Evolutionary conservation across 495 filamentous ascomycete genomes (phyloP).

Genomic region (Talaromyces adpressus): DNA sequence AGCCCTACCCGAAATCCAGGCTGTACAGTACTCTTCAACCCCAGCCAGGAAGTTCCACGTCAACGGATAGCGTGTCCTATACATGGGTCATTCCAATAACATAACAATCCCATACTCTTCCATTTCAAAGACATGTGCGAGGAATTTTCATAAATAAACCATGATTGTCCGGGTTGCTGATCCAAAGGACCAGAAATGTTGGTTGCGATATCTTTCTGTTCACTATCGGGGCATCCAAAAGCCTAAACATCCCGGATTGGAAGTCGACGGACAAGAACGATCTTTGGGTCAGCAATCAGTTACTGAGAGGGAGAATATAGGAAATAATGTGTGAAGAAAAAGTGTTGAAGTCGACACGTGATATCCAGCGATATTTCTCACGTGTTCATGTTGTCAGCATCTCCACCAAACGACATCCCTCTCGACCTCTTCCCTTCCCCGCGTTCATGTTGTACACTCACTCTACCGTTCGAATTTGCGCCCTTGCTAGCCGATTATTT

Average conservation of each 20-base stretch:
- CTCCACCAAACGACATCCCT: neutral
- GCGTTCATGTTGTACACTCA: neutral
- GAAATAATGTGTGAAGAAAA: neutral
- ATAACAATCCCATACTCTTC: neutral
- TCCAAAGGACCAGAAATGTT: neutral
- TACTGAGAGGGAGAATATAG: neutral
- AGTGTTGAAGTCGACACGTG: neutral
- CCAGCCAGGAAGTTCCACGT: conserved; percentile 1
- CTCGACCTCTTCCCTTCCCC: neutral
- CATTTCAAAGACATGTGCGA: neutral
- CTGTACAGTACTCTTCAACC: neutral
- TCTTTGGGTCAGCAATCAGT: neutral
- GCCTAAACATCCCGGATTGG: neutral
- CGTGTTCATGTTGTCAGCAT: neutral
- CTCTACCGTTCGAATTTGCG: neutral
- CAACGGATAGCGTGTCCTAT: conserved; percentile 1
- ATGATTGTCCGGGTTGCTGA: neutral
- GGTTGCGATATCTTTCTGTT: neutral
- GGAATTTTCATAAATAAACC: neutral
- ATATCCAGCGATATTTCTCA: neutral
- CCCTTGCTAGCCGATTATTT: neutral
- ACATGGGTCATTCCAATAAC: neutral
- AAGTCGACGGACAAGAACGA: neutral
- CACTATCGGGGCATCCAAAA: too few relatives aligned
- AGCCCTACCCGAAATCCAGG: conserved; percentile 5